Base-by-base conservation (phyloP, 2,329 filamentous ascomycete species). In the Colletotrichum sp. region DNA sequence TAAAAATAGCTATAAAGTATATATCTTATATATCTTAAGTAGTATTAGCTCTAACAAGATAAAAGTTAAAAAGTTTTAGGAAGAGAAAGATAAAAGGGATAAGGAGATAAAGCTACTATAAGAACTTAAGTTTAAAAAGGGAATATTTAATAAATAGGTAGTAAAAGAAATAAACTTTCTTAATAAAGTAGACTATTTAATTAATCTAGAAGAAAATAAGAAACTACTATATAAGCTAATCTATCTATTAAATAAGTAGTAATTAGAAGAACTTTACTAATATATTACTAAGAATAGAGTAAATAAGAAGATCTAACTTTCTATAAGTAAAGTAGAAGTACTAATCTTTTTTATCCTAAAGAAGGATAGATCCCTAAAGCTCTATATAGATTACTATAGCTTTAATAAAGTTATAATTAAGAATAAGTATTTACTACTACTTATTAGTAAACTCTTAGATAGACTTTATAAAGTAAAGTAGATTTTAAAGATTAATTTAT, bases 401-500 rank as follows among this genome's bases (percentile, higher is more conserved):
- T 6, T 30, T 64, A 64, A 44, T 63, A 22, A 30, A 9, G 28
- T 25, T 57, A 48, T 39, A 67, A 61, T 34, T 12, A 25, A 57
- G 19, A 75, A 19, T 9, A 27, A 6, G 16, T 19, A 60, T 61
- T 3, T 39, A 22, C 1, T 65, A 39, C 44, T 28, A 34, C 15
- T 44, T 32, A 25, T 59, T 64, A 60, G 5, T 48, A 39, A 55
- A 3, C 28, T 61, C 0, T 7, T 64, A 57, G 36, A 36, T 12
- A 64, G 8, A 0, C 12, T 67, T 36, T 55, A 44, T 25, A 19
- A 19, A 65, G 25, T 69, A 32, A 52, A 74, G n/a, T 32, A 34
- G 34, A 63, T 57, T 36, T 63, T 36, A 15, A 71, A 68, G 36
- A 64, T 36, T 16, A 65, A 57, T 12, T 25, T 63, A 16, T 32